These are phyloP conservation scores for Paxillus involutus DNA, from an alignment of 768 basidiomycete genomes.

Conservation along the genomic window DNA sequence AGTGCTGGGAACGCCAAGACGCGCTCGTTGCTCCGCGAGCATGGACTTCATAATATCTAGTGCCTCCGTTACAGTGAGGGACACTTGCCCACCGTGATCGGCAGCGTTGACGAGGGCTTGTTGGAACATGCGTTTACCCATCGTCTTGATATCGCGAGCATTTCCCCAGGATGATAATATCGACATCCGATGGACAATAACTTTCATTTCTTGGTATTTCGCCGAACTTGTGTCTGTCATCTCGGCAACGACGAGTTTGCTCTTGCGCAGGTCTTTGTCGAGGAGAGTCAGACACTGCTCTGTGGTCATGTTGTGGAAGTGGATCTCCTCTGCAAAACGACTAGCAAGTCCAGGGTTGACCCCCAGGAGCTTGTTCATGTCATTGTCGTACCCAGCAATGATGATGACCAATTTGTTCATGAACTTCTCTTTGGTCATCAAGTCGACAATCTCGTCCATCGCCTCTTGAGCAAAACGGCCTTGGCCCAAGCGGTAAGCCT, in stretches of 20 bases:
- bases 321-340: conserved; percentile 66
- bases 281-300: conserved; percentile 54
- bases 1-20: conserved; percentile 11
- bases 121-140: conserved; percentile 49
- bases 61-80: conserved; percentile 29
- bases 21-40: conserved; percentile 22
- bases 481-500: conserved; percentile 64
- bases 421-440: conserved; percentile 60
- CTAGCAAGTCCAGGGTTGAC: conserved; percentile 69
- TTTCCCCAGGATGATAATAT: conserved; percentile 64
- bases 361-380: conserved; percentile 60
- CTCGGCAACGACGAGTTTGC: conserved; percentile 36
- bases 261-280: conserved; percentile 45
- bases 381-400: conserved; percentile 68
- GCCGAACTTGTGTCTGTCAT: conserved; percentile 22
- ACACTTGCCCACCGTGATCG: conserved; percentile 2
- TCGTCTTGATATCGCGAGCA: conserved; percentile 59
- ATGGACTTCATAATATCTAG: conserved; percentile 25
- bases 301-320: conserved; percentile 54
- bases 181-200: conserved; percentile 42
- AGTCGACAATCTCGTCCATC: conserved; percentile 69
- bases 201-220: conserved; percentile 31
- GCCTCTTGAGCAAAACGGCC: conserved; percentile 73
- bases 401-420: conserved; percentile 64
- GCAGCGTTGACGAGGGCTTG: conserved; percentile 34